phyloP scores from a whole-genome alignment of 2,329 filamentous ascomycete genomes.

The Calonectria henricotiae region DNA sequence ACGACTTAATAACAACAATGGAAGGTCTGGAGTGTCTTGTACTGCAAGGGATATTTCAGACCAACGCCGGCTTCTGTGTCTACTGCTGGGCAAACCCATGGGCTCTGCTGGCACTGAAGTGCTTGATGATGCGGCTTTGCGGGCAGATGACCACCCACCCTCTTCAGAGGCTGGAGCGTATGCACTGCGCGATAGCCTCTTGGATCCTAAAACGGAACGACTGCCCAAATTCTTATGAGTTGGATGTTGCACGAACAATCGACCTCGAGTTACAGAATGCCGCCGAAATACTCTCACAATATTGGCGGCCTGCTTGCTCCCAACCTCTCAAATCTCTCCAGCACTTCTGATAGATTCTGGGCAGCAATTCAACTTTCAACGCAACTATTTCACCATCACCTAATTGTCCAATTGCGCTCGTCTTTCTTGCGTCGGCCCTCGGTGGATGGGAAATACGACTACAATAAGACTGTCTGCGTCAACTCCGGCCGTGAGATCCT shows the following conservation, averaged over 20 bases:
- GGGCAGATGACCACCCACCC: not conserved
- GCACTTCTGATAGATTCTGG: not conserved
- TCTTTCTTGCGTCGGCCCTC: conserved; percentile 19
- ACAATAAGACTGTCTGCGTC: conserved; percentile 21
- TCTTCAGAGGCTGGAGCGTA: not conserved
- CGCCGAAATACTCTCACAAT: not conserved
- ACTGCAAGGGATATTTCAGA: not conserved
- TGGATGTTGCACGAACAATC: not conserved
- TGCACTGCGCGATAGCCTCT: not conserved
- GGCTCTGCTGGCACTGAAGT: not conserved
- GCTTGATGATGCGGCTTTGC: not conserved
- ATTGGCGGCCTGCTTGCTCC: conserved; percentile 1
- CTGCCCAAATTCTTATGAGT: not conserved
- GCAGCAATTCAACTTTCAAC: not conserved
- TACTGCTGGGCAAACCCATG: not conserved
- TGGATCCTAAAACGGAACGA: not conserved
- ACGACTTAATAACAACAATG: conserved; percentile 2
- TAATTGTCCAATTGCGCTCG: conserved; percentile 7
- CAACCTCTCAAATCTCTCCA: not conserved
- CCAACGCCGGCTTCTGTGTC: conserved; percentile 2
- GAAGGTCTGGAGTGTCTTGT: conserved; percentile 6
- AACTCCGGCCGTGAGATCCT: conserved; percentile 32
- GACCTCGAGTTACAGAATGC: not conserved
- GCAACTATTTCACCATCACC: conserved; percentile 2
- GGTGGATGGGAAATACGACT: conserved; percentile 15